phyloP scores from a whole-genome alignment of 441 rosid species.

The Pelargonium citronellum region DNA sequence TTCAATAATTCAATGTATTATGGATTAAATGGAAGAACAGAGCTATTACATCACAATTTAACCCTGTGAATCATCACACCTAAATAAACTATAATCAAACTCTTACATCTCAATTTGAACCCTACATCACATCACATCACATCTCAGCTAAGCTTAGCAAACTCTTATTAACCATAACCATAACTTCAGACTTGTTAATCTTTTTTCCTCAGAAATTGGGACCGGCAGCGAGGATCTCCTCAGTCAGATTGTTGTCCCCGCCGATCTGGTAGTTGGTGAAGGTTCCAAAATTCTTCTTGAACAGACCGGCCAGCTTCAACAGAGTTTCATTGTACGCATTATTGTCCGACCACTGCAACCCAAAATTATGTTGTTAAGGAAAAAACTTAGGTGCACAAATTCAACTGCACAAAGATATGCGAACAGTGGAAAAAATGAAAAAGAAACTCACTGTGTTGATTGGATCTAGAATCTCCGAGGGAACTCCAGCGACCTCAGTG shows the following conservation, averaged over 20 bases:
- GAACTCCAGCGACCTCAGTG: constrained; percentile 63
- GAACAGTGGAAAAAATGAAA: neutral
- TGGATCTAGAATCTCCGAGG: constrained; percentile 77
- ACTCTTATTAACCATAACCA: neutral
- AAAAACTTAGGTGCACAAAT: neutral
- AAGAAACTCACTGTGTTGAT: constrained; percentile 54
- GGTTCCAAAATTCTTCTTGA: constrained; percentile 67
- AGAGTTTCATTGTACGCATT: constrained; percentile 59
- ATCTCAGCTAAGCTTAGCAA: neutral
- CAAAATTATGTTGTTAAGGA: neutral
- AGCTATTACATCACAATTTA: neutral
- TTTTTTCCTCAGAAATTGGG: constrained; percentile 34
- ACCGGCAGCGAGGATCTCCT: constrained; percentile 76
- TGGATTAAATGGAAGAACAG: constrained; percentile 5
- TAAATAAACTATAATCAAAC: neutral
- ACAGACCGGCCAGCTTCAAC: constrained; percentile 65
- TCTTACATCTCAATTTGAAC: too few relatives aligned
- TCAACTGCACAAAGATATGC: too few relatives aligned
- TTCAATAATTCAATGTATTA: neutral
- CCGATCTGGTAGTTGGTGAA: constrained; percentile 70
- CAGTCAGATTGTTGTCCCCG: constrained; percentile 51
- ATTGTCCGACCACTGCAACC: constrained; percentile 61
- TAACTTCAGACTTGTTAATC: neutral
- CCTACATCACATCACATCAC: neutral
- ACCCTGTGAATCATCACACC: neutral